phyloP scores from a whole-genome alignment of 2,329 filamentous ascomycete species.

The Alternaria viburni region DNA sequence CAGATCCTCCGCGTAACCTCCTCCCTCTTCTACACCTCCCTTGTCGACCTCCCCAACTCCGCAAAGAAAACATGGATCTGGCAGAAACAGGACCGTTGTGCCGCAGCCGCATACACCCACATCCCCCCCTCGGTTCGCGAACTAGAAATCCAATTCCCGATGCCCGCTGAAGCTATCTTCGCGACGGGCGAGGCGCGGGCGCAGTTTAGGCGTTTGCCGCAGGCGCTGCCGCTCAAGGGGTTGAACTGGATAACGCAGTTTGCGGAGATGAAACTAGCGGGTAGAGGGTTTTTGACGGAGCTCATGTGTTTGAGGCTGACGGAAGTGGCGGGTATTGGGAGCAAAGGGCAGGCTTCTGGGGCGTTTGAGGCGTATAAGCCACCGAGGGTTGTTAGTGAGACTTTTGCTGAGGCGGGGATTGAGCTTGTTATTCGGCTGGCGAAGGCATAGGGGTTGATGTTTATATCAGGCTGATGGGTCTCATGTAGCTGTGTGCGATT shows the following conservation, averaged over 20 bases:
- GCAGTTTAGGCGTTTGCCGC: not conserved
- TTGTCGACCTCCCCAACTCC: not conserved
- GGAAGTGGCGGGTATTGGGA: not conserved
- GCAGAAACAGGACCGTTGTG: not conserved
- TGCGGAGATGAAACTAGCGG: not conserved
- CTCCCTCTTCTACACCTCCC: not conserved
- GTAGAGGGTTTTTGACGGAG: not conserved
- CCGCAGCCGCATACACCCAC: not conserved
- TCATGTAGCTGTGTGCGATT: not conserved
- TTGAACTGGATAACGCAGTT: not conserved
- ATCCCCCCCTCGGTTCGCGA: not conserved
- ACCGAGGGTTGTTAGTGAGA: not conserved
- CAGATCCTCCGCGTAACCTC: not conserved
- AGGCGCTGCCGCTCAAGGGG: not conserved
- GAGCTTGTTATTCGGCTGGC: not conserved
- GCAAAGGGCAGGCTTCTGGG: not conserved
- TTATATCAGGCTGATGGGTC: rapidly evolving
- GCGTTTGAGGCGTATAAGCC: not conserved
- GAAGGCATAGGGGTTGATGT: not conserved
- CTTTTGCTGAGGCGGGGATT: not conserved
- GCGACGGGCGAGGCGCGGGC: not conserved
- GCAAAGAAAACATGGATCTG: not conserved
- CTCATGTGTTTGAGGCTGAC: not conserved
- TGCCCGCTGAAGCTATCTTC: not conserved
- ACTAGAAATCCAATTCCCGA: not conserved